These are phyloP conservation scores for Teratosphaeriaceae sp. DNA, from an alignment of 2,329 filamentous ascomycete genomes.

Conservation along the genomic window DNA sequence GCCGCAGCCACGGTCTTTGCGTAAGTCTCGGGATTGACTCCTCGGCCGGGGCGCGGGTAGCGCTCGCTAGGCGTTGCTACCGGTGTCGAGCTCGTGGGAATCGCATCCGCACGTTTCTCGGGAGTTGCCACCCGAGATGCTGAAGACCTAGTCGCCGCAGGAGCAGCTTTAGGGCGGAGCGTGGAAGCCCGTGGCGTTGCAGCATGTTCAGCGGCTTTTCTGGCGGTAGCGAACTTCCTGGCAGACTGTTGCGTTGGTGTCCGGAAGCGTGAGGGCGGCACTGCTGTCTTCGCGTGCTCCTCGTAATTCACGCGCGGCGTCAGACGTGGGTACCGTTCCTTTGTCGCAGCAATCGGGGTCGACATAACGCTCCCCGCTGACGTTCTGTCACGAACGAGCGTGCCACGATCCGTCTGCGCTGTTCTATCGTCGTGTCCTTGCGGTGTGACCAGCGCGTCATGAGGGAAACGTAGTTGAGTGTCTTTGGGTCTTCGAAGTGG, in stretches of 20 bases:
- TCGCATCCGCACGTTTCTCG: neutral
- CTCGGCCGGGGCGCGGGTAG: slow-evolving; percentile 5
- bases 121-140: neutral
- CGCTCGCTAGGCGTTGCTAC: slow-evolving; percentile 5
- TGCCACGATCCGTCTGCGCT: too few relatives aligned
- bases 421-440: too few relatives aligned
- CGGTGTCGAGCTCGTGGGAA: slow-evolving; percentile 2
- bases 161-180: neutral
- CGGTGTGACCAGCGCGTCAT: too few relatives aligned
- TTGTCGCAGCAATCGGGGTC: neutral
- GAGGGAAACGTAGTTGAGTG: too few relatives aligned
- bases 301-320: slow-evolving; percentile 4
- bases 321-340: slow-evolving; percentile 10
- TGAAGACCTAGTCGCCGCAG: neutral
- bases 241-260: slow-evolving; percentile 7
- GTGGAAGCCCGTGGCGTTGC: slow-evolving; percentile 7
- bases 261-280: slow-evolving; percentile 8
- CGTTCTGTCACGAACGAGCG: neutral
- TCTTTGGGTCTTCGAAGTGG: neutral
- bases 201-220: neutral
- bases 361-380: neutral
- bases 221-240: slow-evolving; percentile 6
- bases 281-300: slow-evolving; percentile 11
- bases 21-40: slow-evolving; percentile 6
- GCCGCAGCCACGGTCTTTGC: slow-evolving; percentile 21